A percentile compares a stretch with the other conserved stretches of the same genome.
These are phyloP conservation scores for Erodium trifolium DNA, from an alignment of 441 rosid genomes.

Conservation along the genomic window DNA sequence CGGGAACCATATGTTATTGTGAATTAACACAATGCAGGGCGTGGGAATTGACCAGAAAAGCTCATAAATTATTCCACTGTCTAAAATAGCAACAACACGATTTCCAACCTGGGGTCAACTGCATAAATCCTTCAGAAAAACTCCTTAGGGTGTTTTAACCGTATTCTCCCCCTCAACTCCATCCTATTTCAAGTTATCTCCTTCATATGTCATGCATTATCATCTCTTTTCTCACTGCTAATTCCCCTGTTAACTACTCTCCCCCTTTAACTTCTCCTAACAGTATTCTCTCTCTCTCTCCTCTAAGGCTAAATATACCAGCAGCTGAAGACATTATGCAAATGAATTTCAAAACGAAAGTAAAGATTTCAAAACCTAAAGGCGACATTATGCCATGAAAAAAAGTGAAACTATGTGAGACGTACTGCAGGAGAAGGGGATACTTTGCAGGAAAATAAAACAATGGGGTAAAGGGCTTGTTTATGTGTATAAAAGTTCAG, in stretches of 20 bases:
- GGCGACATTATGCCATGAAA: not conserved
- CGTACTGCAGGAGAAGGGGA: not conserved
- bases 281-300: not conserved
- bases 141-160: not conserved
- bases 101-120: not conserved
- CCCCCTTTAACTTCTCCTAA: not conserved
- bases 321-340: not conserved
- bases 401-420: not conserved
- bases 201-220: not conserved
- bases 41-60: not conserved
- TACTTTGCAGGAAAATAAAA: not conserved
- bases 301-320: not conserved
- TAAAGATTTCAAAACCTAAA: not conserved
- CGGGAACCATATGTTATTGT: not conserved
- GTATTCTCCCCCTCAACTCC: not conserved
- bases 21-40: not conserved
- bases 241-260: not conserved
- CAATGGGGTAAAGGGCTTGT: not conserved
- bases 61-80: not conserved
- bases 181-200: not conserved
- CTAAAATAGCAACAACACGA: not conserved
- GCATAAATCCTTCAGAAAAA: not conserved
- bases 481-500: not conserved
- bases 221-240: not conserved
- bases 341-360: not conserved